Base-by-base conservation (phyloP, 352 stramenopile species). In the Phytophthora aleatoria region DNA sequence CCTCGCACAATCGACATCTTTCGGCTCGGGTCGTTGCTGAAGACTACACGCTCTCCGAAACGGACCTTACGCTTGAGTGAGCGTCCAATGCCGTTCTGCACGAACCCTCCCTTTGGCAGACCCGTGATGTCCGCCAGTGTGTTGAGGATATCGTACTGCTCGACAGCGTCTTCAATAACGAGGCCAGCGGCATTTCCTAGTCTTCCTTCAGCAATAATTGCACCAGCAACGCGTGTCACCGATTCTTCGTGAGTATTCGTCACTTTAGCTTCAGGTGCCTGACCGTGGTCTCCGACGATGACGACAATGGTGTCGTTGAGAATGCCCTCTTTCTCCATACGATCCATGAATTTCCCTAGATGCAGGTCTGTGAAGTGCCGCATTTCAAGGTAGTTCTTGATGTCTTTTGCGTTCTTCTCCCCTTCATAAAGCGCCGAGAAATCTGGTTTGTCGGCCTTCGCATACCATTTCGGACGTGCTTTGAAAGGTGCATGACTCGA, bases 271-370 rank as follows among this genome's bases (percentile, higher is more conserved):
- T 89, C 80, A 0, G 80, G 80, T 3, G 65, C 69, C 26, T 87
- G 77, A 11, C 80, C 80, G 50, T 89, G 80, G 42, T 89, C 80
- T 1, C 77, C 80, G 2, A 71, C 60, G 39, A 89, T 66, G 9
- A 89, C 45, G 11, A 89, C 76, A 30, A 89, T 79, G 39, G 80
- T 89, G 47, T 89, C 71, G 45, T 85, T 77, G 20, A 89, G 53
- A 28, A 89, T 54, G 0, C 80, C 76, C 24, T 57, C 77, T 5
- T 57, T 58, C 13, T 83, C 65, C 36, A 89, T 67, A 1, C 76
- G 58, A 36, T 74, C 73, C 70, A 89, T 69, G 26, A 90, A 85
- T 53, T 67, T 67, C 0, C 81, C 78, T 4, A 90, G 61, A 38
- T 74, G 62, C 28, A 87, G 44, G 55, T 88, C 78, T 1, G 69